Evolutionary conservation across 176 grass and related monocot genomes (phyloP).

Genomic region (Zoysia pacifica): DNA sequence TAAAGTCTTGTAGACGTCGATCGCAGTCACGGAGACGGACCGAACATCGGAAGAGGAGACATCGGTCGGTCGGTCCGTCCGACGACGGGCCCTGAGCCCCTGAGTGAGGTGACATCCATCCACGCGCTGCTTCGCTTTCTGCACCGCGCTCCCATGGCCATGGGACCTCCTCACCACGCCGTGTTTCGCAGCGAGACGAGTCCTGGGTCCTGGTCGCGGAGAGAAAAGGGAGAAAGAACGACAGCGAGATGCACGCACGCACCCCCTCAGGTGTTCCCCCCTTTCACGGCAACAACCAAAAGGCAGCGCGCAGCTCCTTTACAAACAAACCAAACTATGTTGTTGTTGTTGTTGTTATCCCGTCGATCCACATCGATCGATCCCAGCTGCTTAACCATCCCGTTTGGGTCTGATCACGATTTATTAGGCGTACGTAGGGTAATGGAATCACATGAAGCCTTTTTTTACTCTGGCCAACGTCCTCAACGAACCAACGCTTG

Average conservation of each 20-base stretch:
- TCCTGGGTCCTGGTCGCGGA: background rate
- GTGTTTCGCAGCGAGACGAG: background rate
- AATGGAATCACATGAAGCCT: background rate
- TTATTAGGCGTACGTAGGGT: too few relatives aligned
- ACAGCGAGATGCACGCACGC: background rate
- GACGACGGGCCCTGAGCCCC: background rate
- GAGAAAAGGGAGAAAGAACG: background rate
- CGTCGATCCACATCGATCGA: too few relatives aligned
- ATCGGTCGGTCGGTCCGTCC: background rate
- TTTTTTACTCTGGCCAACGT: background rate
- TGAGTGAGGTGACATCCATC: constrained; percentile 35
- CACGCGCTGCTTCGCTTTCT: background rate
- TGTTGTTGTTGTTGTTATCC: too few relatives aligned
- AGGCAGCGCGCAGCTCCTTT: background rate
- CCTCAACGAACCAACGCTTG: constrained; percentile 5
- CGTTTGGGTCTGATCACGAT: too few relatives aligned
- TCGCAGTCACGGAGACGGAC: background rate
- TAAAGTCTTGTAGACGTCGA: constrained; percentile 23
- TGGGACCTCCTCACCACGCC: constrained; percentile 23
- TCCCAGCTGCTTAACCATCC: too few relatives aligned
- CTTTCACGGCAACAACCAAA: constrained; percentile 8
- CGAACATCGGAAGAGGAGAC: constrained; percentile 20
- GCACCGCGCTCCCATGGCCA: too few relatives aligned
- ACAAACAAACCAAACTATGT: too few relatives aligned
- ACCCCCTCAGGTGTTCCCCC: constrained; percentile 30